Conservation (phyloP, 257 asterid species). For the Lantana camara region DNA sequence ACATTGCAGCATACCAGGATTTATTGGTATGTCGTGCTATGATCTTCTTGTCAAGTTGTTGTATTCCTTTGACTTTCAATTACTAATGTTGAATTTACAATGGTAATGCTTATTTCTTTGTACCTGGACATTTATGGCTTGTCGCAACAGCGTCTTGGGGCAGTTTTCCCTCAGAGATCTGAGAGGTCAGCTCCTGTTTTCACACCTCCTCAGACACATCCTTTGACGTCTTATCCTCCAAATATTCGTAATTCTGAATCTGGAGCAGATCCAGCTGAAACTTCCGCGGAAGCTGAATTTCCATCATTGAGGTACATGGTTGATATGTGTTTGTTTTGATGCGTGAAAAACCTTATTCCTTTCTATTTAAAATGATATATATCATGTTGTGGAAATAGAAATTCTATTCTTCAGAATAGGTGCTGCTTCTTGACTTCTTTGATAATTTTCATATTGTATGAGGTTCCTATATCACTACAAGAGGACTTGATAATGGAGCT, state of each 20-base stretch:
- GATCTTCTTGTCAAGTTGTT: slow-evolving; percentile 3
- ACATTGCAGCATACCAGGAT: slow-evolving; percentile 92
- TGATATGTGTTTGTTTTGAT: slow-evolving; percentile 2
- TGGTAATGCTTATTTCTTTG: slow-evolving; percentile 14
- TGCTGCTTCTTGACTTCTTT: slow-evolving; percentile 19
- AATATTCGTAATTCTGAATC: slow-evolving; percentile 75
- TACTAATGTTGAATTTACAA: slow-evolving; percentile 20
- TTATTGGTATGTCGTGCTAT: slow-evolving; percentile 60
- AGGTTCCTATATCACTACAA: neutral
- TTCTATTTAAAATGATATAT: neutral
- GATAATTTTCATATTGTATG: slow-evolving; percentile 1
- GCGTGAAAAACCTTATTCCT: neutral
- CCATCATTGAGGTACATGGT: slow-evolving; percentile 82
- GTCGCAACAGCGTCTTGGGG: slow-evolving; percentile 84
- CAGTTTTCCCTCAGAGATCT: slow-evolving; percentile 93
- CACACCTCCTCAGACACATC: slow-evolving; percentile 93
- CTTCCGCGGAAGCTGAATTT: slow-evolving; percentile 93
- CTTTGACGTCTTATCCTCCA: slow-evolving; percentile 85
- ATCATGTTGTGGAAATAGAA: neutral
- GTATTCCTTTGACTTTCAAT: slow-evolving; percentile 23
- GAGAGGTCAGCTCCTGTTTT: slow-evolving; percentile 88
- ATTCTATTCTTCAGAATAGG: neutral
- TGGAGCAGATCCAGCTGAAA: slow-evolving; percentile 64
- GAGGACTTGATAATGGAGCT: neutral
- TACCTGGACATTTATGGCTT: slow-evolving; percentile 28